Evolutionary conservation across 1,284 basidiomycete genomes (phyloP).

Genomic region (Calocybe gambosa): DNA sequence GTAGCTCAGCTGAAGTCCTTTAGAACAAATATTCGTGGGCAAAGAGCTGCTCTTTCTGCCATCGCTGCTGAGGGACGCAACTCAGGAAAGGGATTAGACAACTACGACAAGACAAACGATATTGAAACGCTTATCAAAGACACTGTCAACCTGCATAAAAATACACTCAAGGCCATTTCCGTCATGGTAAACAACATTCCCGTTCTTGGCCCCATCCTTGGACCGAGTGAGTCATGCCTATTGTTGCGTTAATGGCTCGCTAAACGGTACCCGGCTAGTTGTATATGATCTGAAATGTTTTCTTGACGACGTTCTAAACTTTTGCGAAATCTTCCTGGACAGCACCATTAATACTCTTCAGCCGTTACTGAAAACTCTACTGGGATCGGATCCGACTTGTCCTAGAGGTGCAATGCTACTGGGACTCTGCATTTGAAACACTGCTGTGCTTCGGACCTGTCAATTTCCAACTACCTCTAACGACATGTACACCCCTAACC

Average conservation of each 20-base stretch:
- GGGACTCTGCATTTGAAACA: slow-evolving; percentile 13
- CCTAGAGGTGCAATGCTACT: slow-evolving; percentile 4
- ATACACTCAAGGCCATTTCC: slow-evolving; percentile 28
- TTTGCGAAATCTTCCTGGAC: slow-evolving; percentile 44
- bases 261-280: slow-evolving; percentile 19
- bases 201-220: slow-evolving; percentile 42
- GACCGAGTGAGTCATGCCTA: slow-evolving; percentile 40
- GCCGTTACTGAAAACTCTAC: slow-evolving; percentile 23
- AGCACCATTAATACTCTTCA: slow-evolving; percentile 36
- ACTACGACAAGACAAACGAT: slow-evolving; percentile 40
- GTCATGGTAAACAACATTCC: slow-evolving; percentile 34
- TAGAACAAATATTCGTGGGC: slow-evolving; percentile 30
- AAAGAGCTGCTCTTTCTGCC: slow-evolving; percentile 29
- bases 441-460: slow-evolving; percentile 4
- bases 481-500: slow-evolving; percentile 18
- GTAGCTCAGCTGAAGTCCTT: slow-evolving; percentile 33
- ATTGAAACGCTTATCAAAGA: slow-evolving; percentile 47
- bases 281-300: slow-evolving; percentile 30
- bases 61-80: slow-evolving; percentile 7
- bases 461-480: slow-evolving; percentile 21
- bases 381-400: slow-evolving; percentile 9
- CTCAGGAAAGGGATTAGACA: slow-evolving; percentile 43
- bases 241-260: slow-evolving; percentile 3
- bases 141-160: slow-evolving; percentile 42
- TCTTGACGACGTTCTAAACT: slow-evolving; percentile 32